phyloP scores from a whole-genome alignment of 805 yeast species.

The Hanseniaspora meyeri region DNA sequence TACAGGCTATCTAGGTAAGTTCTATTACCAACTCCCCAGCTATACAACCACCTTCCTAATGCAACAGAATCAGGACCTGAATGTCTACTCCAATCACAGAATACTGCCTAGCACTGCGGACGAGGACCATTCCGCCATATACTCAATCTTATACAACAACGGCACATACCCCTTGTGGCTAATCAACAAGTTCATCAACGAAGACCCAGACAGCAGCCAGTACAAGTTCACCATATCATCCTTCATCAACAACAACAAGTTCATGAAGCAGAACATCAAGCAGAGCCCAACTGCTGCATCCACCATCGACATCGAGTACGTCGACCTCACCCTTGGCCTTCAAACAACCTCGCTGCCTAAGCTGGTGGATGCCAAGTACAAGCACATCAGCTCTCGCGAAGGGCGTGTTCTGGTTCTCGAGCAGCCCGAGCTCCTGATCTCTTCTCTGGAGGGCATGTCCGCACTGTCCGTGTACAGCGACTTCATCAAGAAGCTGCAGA shows the following conservation, averaged over 20 bases:
- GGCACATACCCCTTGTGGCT: constrained; percentile 61
- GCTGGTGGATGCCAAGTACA: constrained; percentile 4
- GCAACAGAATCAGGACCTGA: constrained; percentile 47
- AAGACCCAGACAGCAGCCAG: constrained; percentile 17
- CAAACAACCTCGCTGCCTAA: constrained; percentile 10
- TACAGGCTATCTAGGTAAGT: too few relatives aligned
- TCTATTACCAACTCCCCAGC: too few relatives aligned
- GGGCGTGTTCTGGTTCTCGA: constrained; percentile 21
- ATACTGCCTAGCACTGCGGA: constrained; percentile 26
- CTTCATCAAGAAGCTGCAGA: constrained; percentile 21
- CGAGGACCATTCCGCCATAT: constrained; percentile 26
- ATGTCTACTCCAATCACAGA: constrained; percentile 39
- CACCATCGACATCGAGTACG: background rate
- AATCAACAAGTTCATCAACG: constrained; percentile 42
- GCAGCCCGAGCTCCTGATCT: constrained; percentile 25
- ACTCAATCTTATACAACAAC: constrained; percentile 22
- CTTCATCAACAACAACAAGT: constrained; percentile 20
- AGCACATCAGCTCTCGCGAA: constrained; percentile 7
- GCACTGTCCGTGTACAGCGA: constrained; percentile 22
- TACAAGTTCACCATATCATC: constrained; percentile 22
- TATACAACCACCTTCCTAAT: background rate
- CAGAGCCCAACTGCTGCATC: background rate
- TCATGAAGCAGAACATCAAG: constrained; percentile 14
- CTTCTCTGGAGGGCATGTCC: constrained; percentile 21
- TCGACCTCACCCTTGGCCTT: constrained; percentile 28